Conservation (phyloP, 116 monocot species). For the Cymodocea nodosa region DNA sequence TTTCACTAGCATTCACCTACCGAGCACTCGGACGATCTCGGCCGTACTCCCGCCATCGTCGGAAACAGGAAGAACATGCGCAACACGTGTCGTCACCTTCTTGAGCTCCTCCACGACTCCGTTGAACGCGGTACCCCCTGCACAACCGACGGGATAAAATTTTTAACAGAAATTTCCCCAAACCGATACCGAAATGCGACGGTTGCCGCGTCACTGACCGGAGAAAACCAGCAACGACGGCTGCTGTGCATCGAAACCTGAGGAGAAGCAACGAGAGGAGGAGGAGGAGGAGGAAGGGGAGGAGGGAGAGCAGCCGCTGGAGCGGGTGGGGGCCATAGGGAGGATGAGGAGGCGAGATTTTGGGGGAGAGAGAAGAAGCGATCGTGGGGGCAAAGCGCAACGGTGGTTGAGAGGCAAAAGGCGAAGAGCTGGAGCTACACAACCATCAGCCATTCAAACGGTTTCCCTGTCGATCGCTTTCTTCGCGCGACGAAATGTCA, state of each 20-base stretch:
- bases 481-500: too few species aligned
- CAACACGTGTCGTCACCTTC: conserved; percentile 73
- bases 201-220: neutral
- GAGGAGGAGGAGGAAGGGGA: neutral
- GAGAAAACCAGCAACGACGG: conserved; percentile 8
- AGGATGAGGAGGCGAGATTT: neutral
- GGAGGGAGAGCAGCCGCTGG: neutral
- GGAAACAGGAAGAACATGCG: conserved; percentile 95
- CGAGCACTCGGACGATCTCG: conserved; percentile 95
- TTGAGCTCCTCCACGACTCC: conserved; percentile 91
- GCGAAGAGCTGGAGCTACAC: too few species aligned
- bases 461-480: too few species aligned
- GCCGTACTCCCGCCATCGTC: conserved; percentile 98
- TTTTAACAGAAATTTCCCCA: too few species aligned
- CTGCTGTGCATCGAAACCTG: neutral
- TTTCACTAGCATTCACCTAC: conserved; percentile 19
- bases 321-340: neutral
- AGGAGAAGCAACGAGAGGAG: neutral
- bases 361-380: neutral
- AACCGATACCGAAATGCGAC: neutral
- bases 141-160: neutral
- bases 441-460: too few species aligned
- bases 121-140: conserved; percentile 98
- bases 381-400: neutral
- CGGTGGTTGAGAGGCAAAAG: neutral